phyloP scores from a whole-genome alignment of 495 filamentous ascomycete genomes.

The Penicillium tannophilum region DNA sequence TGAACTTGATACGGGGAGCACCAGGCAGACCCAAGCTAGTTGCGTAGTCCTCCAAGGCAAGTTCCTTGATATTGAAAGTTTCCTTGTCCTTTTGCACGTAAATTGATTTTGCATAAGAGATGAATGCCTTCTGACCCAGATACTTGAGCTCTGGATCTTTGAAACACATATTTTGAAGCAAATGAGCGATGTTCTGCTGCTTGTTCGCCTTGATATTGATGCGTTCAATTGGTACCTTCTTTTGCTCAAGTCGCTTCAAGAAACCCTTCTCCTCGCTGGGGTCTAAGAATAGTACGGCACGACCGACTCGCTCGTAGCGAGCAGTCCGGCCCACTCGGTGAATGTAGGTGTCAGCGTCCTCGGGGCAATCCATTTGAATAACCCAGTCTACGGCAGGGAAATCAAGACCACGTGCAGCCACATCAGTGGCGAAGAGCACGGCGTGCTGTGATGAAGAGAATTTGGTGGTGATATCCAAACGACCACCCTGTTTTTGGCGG shows the following conservation, averaged over 20 bases:
- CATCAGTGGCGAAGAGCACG: conserved; percentile 93
- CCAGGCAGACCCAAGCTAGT: conserved; percentile 85
- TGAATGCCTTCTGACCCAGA: conserved; percentile 92
- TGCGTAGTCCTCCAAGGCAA: conserved; percentile 84
- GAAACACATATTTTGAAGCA: conserved; percentile 91
- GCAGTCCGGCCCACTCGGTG: conserved; percentile 95
- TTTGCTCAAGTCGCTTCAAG: conserved; percentile 77
- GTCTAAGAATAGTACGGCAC: conserved; percentile 88
- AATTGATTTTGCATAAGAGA: conserved; percentile 80
- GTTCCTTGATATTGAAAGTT: conserved; percentile 76
- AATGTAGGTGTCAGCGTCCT: conserved; percentile 97
- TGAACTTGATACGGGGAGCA: conserved; percentile 85
- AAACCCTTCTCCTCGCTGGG: conserved; percentile 90
- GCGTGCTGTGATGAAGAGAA: conserved; percentile 77
- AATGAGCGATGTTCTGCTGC: conserved; percentile 77
- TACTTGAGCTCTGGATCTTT: conserved; percentile 94
- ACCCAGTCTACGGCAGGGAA: conserved; percentile 99
- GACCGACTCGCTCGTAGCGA: conserved; percentile 84
- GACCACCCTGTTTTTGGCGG: conserved; percentile 85
- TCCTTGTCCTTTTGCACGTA: conserved; percentile 92
- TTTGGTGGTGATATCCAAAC: conserved; percentile 79
- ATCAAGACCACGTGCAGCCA: conserved; percentile 89
- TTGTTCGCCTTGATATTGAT: conserved; percentile 89
- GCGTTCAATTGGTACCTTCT: conserved; percentile 81
- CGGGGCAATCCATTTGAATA: conserved; percentile 90